These are phyloP conservation scores for Gossypium aridum DNA, from an alignment of 441 rosid species.

Conservation along the genomic window DNA sequence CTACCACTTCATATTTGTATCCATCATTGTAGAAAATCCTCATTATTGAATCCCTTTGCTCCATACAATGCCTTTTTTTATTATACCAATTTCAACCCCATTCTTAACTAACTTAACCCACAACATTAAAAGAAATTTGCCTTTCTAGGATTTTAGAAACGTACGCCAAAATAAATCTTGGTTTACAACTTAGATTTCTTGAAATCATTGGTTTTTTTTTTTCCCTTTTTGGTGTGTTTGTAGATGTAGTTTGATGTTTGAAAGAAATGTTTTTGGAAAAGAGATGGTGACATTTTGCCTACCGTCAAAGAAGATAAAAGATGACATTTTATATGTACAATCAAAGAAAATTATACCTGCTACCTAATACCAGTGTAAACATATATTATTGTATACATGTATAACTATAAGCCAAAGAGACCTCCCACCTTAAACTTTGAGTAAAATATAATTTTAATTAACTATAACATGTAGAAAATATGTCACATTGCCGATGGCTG, in stretches of 20 bases:
- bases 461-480: background rate
- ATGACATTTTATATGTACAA: background rate
- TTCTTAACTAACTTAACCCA: too few species aligned
- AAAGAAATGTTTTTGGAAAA: background rate
- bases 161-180: background rate
- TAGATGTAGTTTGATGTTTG: background rate
- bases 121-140: too few species aligned
- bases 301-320: background rate
- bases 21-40: background rate
- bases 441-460: background rate
- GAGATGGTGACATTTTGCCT: background rate
- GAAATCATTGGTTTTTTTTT: background rate
- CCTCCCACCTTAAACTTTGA: constrained; percentile 1
- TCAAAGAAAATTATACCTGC: background rate
- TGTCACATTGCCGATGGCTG: background rate
- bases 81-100: too few species aligned
- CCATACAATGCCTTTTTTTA: too few species aligned
- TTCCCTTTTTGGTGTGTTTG: background rate
- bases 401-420: background rate
- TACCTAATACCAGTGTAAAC: background rate
- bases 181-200: background rate
- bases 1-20: too few species aligned
- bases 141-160: background rate
- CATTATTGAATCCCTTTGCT: background rate
- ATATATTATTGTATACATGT: background rate